These are phyloP conservation scores for Cutaneotrichosporon sp. DNA, from an alignment of 1,284 basidiomycete species.

Conservation along the genomic window DNA sequence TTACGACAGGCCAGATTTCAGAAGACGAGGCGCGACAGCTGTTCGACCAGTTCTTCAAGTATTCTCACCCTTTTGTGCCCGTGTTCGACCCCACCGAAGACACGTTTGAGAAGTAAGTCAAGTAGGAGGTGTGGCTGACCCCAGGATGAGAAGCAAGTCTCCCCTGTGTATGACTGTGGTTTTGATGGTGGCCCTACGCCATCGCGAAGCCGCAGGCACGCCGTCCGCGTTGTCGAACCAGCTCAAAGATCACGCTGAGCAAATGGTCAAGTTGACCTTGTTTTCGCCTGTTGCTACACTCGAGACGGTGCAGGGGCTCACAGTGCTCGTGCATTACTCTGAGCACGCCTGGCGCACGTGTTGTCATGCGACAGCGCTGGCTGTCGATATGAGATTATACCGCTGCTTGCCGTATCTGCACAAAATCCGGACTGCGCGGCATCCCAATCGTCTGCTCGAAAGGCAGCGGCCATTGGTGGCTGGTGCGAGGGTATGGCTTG, in stretches of 20 bases:
- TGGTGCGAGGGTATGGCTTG: slow-evolving; percentile 30
- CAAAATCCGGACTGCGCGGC: slow-evolving; percentile 18
- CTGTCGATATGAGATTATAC: slow-evolving; percentile 33
- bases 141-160: slow-evolving; percentile 21
- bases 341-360: slow-evolving; percentile 31
- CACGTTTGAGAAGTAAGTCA: slow-evolving; percentile 26
- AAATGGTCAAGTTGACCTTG: slow-evolving; percentile 23
- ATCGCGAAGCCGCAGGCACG: slow-evolving; percentile 11
- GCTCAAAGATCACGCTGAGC: slow-evolving; percentile 7
- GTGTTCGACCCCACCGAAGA: slow-evolving; percentile 28
- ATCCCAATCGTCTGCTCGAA: slow-evolving; percentile 10
- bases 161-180: slow-evolving; percentile 29
- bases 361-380: slow-evolving; percentile 30
- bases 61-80: slow-evolving; percentile 29
- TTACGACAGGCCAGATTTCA: slow-evolving; percentile 16
- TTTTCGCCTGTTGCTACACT: slow-evolving; percentile 28
- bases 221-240: slow-evolving; percentile 10
- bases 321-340: slow-evolving; percentile 3
- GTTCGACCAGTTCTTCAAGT: slow-evolving; percentile 29
- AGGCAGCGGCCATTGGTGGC: slow-evolving; percentile 15
- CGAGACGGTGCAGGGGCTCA: slow-evolving; percentile 29
- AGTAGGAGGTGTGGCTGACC: too few relatives aligned
- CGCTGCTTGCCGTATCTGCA: slow-evolving; percentile 28
- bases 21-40: slow-evolving; percentile 18
- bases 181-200: slow-evolving; percentile 21